phyloP scores from a whole-genome alignment of 2,329 filamentous ascomycete species.

The Sordariomycetes sp. region DNA sequence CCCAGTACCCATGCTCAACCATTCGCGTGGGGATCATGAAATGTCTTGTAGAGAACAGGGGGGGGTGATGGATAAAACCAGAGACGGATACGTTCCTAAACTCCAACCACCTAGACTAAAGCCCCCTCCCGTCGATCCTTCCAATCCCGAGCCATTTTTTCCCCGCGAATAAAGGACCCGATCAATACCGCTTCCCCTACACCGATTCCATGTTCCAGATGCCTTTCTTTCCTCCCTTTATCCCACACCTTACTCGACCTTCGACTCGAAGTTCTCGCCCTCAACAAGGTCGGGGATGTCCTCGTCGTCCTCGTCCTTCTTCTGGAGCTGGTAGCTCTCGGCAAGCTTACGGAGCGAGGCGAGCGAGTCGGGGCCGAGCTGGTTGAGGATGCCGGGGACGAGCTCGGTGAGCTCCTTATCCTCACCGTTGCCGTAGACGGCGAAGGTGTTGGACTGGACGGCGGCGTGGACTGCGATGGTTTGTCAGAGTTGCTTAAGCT shows the following conservation, averaged over 20 bases:
- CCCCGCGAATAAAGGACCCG: neutral
- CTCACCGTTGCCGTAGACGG: slow-evolving; percentile 97
- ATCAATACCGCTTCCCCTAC: neutral
- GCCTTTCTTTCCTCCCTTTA: slow-evolving; percentile 4
- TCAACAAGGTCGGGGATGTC: slow-evolving; percentile 96
- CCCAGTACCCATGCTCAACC: neutral
- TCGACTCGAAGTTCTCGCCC: slow-evolving; percentile 96
- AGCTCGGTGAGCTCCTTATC: slow-evolving; percentile 99
- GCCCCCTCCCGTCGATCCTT: neutral
- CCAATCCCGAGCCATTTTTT: neutral
- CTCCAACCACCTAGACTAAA: neutral
- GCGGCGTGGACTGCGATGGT: slow-evolving; percentile 72
- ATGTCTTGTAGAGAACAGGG: neutral
- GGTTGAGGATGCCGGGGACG: slow-evolving; percentile 98
- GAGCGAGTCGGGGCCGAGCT: slow-evolving; percentile 95
- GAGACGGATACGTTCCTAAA: neutral
- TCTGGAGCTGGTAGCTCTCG: slow-evolving; percentile 98
- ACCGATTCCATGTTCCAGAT: neutral
- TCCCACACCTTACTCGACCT: slow-evolving; percentile 64
- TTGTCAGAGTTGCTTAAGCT: neutral
- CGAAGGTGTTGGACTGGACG: slow-evolving; percentile 97
- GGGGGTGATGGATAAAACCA: neutral
- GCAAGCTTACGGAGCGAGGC: slow-evolving; percentile 96
- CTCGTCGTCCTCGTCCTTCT: slow-evolving; percentile 72
- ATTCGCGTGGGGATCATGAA: neutral